These are phyloP conservation scores for Fusarium haematococcum DNA, from an alignment of 2,329 filamentous ascomycete species.

Conservation along the genomic window DNA sequence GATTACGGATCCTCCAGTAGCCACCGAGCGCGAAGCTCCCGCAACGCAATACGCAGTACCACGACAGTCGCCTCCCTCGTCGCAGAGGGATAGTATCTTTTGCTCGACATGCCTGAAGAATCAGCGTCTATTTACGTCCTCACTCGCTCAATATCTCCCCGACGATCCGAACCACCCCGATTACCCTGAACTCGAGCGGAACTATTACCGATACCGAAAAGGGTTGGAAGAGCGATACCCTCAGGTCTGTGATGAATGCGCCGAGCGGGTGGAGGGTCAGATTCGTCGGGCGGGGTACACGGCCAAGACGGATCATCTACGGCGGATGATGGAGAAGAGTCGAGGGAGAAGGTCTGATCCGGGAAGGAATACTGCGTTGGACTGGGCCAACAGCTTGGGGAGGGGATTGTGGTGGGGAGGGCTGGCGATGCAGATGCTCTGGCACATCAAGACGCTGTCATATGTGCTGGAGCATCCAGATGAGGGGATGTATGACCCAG, in stretches of 20 bases:
- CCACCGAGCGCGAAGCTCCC: constrained; percentile 59
- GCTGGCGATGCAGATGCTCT: constrained; percentile 59
- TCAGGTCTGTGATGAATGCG: constrained; percentile 86
- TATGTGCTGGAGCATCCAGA: constrained; percentile 43
- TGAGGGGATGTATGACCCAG: constrained; percentile 50
- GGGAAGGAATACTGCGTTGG: constrained; percentile 52
- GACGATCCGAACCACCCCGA: constrained; percentile 73
- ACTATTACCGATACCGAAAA: constrained; percentile 76
- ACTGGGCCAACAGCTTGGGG: constrained; percentile 57
- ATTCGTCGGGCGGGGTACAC: constrained; percentile 81
- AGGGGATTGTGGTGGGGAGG: constrained; percentile 62
- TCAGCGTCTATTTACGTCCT: constrained; percentile 82
- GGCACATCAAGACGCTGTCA: constrained; percentile 58
- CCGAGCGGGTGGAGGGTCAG: constrained; percentile 76
- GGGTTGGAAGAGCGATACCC: constrained; percentile 87
- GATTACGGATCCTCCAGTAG: constrained; percentile 85
- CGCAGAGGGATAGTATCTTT: constrained; percentile 57
- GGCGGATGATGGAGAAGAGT: constrained; percentile 78
- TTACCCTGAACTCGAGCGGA: constrained; percentile 75
- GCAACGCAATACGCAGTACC: constrained; percentile 61
- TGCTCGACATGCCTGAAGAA: constrained; percentile 89
- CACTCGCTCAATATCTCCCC: constrained; percentile 83
- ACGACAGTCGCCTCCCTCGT: constrained; percentile 45
- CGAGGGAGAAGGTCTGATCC: constrained; percentile 50
- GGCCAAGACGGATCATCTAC: constrained; percentile 84